A percentile compares a stretch with the other conserved stretches of the same genome.
phyloP scores from a whole-genome alignment of 352 stramenopile species.

The Phytophthora cryptogea region DNA sequence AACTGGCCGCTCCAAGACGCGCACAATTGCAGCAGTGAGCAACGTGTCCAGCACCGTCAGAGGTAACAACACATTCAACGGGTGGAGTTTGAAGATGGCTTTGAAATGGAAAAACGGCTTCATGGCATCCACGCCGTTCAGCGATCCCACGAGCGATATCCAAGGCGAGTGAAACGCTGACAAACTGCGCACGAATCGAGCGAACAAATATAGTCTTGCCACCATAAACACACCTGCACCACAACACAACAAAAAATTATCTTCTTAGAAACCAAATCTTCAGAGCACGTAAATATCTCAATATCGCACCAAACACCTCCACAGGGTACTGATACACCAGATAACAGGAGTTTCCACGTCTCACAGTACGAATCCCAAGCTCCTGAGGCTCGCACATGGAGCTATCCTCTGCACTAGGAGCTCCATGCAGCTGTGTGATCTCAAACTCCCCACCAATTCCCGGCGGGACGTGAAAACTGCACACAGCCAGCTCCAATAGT shows the following conservation, averaged over 20 bases:
- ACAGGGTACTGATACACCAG: slow-evolving; percentile 69
- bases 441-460: slow-evolving; percentile 43
- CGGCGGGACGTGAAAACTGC: slow-evolving; percentile 68
- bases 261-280: slow-evolving; percentile 1
- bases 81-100: slow-evolving; percentile 72
- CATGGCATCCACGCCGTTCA: slow-evolving; percentile 83
- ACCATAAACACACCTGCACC: slow-evolving; percentile 69
- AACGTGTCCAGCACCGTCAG: slow-evolving; percentile 61
- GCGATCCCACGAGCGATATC: slow-evolving; percentile 69
- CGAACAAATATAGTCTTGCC: slow-evolving; percentile 65
- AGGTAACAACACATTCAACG: slow-evolving; percentile 62
- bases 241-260: not conserved
- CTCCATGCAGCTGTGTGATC: slow-evolving; percentile 54
- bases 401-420: slow-evolving; percentile 16
- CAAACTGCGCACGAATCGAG: slow-evolving; percentile 67
- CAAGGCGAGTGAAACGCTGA: slow-evolving; percentile 77
- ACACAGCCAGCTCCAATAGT: slow-evolving; percentile 59
- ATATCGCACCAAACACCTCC: slow-evolving; percentile 52
- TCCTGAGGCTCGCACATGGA: slow-evolving; percentile 25
- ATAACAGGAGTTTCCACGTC: slow-evolving; percentile 46
- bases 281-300: not conserved
- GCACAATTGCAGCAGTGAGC: slow-evolving; percentile 69
- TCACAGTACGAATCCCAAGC: slow-evolving; percentile 34
- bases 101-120: slow-evolving; percentile 84
- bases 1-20: slow-evolving; percentile 70